Percentiles rank a stretch among this genome's conserved stretches.
Evolutionary conservation across 2,329 filamentous ascomycete genomes (phyloP).

Genomic region (Penicillium italicum): DNA sequence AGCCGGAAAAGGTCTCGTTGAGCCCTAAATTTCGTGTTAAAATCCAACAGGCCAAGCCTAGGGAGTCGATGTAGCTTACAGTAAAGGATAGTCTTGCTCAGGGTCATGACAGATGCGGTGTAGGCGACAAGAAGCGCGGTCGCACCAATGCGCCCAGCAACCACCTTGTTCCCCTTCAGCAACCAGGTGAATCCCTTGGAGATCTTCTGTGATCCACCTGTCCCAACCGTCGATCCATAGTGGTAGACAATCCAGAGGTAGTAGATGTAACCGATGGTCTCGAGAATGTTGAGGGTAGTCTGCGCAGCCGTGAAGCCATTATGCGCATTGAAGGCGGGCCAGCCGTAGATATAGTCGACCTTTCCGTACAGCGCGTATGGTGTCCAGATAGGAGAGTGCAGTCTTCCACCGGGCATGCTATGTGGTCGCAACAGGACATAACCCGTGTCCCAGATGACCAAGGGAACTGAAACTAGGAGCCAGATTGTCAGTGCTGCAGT

Average conservation of each 20-base stretch:
- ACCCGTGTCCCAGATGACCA: slow-evolving; percentile 75
- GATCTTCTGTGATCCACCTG: slow-evolving; percentile 25
- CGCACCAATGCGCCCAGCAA: slow-evolving; percentile 52
- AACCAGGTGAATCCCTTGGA: slow-evolving; percentile 41
- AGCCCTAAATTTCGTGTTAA: slow-evolving; percentile 41
- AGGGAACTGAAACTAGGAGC: slow-evolving; percentile 69
- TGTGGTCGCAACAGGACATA: slow-evolving; percentile 78
- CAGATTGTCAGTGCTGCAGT: slow-evolving; percentile 62
- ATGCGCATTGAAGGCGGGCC: slow-evolving; percentile 62
- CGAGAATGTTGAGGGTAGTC: slow-evolving; percentile 63
- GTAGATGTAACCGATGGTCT: slow-evolving; percentile 62
- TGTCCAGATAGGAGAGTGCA: slow-evolving; percentile 68
- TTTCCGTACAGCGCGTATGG: slow-evolving; percentile 78
- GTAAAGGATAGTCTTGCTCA: slow-evolving; percentile 66
- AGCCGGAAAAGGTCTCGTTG: slow-evolving; percentile 60
- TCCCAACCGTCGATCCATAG: slow-evolving; percentile 37
- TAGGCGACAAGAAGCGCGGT: slow-evolving; percentile 58
- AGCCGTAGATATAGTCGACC: slow-evolving; percentile 79
- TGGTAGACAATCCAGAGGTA: slow-evolving; percentile 57
- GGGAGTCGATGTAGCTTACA: slow-evolving; percentile 42
- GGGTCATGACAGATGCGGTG: slow-evolving; percentile 58
- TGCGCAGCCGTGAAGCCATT: slow-evolving; percentile 79
- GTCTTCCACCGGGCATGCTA: slow-evolving; percentile 72
- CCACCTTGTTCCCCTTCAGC: slow-evolving; percentile 48
- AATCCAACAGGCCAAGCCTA: background rate